These are phyloP conservation scores for Biscogniauxia sp. DNA, from an alignment of 2,329 filamentous ascomycete genomes.

Conservation along the genomic window DNA sequence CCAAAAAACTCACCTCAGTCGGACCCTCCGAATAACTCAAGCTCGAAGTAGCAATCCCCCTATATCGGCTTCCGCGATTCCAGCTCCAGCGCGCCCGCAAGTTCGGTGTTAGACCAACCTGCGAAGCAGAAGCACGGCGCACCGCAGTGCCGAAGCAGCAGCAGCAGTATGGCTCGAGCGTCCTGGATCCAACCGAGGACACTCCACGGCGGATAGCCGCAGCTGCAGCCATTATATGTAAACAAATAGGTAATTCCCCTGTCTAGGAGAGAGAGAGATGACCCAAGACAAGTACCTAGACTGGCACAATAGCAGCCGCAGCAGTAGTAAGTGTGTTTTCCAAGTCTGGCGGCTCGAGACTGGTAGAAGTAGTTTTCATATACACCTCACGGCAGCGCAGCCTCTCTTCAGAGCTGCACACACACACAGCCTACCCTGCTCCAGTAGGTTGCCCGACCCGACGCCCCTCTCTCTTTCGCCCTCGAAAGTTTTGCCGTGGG, in stretches of 20 bases:
- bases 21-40: conserved; percentile 34
- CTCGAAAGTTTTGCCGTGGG: background rate
- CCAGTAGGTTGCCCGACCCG: no score
- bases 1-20: conserved; percentile 26
- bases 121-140: background rate
- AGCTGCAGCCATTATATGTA: background rate
- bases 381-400: no score
- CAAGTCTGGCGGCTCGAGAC: background rate
- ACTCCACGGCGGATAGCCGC: background rate
- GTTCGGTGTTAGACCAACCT: background rate
- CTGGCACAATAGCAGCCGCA: no score
- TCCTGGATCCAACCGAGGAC: background rate
- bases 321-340: background rate
- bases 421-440: no score
- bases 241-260: no score
- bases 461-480: background rate
- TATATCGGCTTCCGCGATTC: conserved; percentile 6
- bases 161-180: background rate
- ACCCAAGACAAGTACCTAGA: no score
- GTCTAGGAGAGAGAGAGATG: no score
- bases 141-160: background rate
- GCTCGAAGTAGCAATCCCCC: conserved; percentile 27
- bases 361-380: no score
- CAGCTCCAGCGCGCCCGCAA: conserved; percentile 1
- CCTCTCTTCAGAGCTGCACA: no score